Base-by-base conservation (phyloP, 176 grass and related monocot species). In the Triticum monococcum region DNA sequence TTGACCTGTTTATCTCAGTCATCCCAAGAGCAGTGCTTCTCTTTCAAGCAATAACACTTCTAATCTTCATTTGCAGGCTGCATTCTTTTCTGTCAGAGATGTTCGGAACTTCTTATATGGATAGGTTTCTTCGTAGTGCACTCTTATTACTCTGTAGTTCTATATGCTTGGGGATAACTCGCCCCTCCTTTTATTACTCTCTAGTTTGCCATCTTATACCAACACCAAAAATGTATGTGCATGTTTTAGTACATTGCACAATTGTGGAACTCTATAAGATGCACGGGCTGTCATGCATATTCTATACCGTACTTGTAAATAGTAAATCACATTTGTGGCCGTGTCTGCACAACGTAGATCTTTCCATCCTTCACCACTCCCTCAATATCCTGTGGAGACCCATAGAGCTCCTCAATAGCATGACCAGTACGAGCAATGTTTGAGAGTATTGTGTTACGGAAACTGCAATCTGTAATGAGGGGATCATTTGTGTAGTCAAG, bases 261-360 rank as follows among this genome's bases (percentile, higher is more conserved):
- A 71, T 12, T 20, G 65, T 0, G 6, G 28, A 68, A 68, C 65
- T 24, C 69, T n/a, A 66, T 33, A 68, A 3, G 35, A 71, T 23
- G 68, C 35, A 66, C 7, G 56, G 56, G 56, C 2, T 9, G 7
- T 66, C 64, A 66, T 8, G 64, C 5, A 32, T 67, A 6, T 59
- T 59, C 20, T 20, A 22, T 59, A 59, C 20, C 7, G 18, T 59
- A 30, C 64, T n/a, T 5, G n/a, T 16, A 72, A 13, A 23, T 16
- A 18, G 0, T 30, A 30, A 11, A 28, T 88, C 90, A 97, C 92
- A 97, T 95, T 77, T 97, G 92, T 81, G 95, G 91, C 84, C 95
- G 89, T 77, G 95, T 97, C 83, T 97, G 95, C 25, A 97, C 95
- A 40, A 97, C 87, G 78, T 88, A 97, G 72, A 97, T 91, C 77